These are phyloP conservation scores for Ensete ventricosum DNA, from an alignment of 176 grass and related monocot species.

Conservation along the genomic window DNA sequence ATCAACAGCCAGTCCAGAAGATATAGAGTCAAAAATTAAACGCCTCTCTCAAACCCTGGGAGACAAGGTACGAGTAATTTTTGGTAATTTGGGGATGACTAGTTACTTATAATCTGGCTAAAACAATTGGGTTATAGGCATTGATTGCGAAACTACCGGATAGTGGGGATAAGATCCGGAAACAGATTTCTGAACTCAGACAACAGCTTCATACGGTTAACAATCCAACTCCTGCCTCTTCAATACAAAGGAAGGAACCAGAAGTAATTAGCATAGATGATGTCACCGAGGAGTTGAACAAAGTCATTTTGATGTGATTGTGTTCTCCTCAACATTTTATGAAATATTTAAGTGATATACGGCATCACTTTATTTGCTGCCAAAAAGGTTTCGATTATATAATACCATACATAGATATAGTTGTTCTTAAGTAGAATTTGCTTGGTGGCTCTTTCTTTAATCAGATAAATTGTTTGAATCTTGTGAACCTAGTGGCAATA, in stretches of 20 bases:
- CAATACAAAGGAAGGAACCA: background rate
- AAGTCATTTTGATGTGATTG: background rate
- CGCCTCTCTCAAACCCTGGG: conserved; percentile 43
- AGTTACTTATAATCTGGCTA: background rate
- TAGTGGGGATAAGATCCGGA: conserved; percentile 9
- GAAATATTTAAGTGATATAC: background rate
- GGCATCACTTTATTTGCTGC: background rate
- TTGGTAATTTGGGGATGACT: background rate
- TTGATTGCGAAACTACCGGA: background rate
- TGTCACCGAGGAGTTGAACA: background rate
- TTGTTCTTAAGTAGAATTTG: background rate
- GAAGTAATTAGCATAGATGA: background rate
- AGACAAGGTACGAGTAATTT: conserved; percentile 30
- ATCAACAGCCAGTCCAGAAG: conserved; percentile 42
- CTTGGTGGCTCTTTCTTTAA: no score
- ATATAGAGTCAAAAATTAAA: conserved; percentile 49
- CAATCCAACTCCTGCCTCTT: background rate
- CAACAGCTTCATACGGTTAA: background rate
- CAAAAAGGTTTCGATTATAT: background rate
- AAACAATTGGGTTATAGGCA: background rate
- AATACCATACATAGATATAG: background rate
- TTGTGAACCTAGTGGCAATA: no score
- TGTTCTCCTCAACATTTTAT: background rate
- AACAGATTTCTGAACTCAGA: conserved; percentile 5
- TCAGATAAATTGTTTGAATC: no score